Evolutionary conservation across 2,329 filamentous ascomycete species (phyloP), one percentile per base, ranked within the genome.

Genomic region (Hymenoscyphus albidus): DNA sequence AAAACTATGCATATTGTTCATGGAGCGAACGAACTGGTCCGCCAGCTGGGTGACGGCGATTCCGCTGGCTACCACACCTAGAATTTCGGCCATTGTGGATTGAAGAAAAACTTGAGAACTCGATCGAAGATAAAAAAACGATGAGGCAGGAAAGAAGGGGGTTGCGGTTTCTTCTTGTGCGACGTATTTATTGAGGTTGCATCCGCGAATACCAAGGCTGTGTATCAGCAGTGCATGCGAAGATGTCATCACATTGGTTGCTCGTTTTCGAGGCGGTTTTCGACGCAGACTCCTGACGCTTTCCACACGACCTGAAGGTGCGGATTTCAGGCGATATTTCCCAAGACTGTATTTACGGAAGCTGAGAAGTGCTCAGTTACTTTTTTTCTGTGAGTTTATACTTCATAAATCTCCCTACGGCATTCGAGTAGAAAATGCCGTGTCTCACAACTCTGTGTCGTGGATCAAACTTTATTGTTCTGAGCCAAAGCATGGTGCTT

Each of bases 61-160:
- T 14, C 64, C 61, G 31, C 64, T 63, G 3, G 64, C 64, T 10
- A 63, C 44, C 14, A 57, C 42, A 35, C 64, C 61, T 18, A 65
- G 48, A 9, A 57, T 14, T 57, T 65, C 64, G 4, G 61, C 64
- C 64, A 65, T 65, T 22, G 60, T 54, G 48, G 16, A 6, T 59
- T 51, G n/a, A 22, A 22, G 5, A 22, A 27, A 2, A 3, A 3
- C 27, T 27, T 51, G n/a, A 48, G n/a, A n/a, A 48, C 18, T 48
- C 2, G 4, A 10, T 51, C n/a, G 44, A 51, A 22, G 44, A 14
- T 54, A 22, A 13, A 54, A 54, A 54, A 13, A 1, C 22, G 48
- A 13, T 35, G 35, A 10, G 9, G 35, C 35, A 4, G 35, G 35
- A 35, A 10, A 35, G 9, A 35, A 35, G 35, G 5, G 5, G 18